A percentile compares a stretch with the other conserved stretches of the same genome.
Evolutionary conservation across 2,329 filamentous ascomycete genomes (phyloP).

Genomic region (Ceratocystis smalleyi): DNA sequence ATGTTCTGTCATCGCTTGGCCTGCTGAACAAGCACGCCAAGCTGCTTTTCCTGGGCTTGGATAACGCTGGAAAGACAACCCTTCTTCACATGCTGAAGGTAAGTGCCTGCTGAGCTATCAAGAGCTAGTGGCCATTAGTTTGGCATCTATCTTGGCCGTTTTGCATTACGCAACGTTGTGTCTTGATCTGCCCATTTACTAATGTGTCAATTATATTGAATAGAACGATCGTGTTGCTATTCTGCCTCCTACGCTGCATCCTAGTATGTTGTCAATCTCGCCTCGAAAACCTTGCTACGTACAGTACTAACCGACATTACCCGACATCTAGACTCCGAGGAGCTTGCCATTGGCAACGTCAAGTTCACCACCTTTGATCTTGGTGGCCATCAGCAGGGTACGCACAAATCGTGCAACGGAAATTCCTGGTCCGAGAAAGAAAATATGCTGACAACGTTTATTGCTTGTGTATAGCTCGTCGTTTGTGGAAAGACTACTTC

Average conservation of each 20-base stretch:
- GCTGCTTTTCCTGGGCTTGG: slow-evolving; percentile 80
- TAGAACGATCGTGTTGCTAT: slow-evolving; percentile 88
- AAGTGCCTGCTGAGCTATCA: slow-evolving; percentile 21
- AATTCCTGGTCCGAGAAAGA: not conserved
- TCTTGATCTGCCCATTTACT: not conserved
- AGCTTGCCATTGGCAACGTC: slow-evolving; percentile 82
- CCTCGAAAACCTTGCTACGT: not conserved
- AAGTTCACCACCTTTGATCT: slow-evolving; percentile 91
- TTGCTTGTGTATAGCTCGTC: slow-evolving; percentile 45
- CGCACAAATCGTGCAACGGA: slow-evolving; percentile 17
- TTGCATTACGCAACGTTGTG: not conserved
- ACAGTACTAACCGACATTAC: not conserved
- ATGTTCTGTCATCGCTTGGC: slow-evolving; percentile 72
- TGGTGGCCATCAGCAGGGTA: slow-evolving; percentile 84
- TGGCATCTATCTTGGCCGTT: not conserved
- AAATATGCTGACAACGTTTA: slow-evolving; percentile 11
- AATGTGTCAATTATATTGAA: not conserved
- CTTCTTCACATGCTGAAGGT: slow-evolving; percentile 93
- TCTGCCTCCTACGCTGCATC: slow-evolving; percentile 78
- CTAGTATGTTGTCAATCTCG: slow-evolving; percentile 45
- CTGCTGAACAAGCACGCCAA: slow-evolving; percentile 93
- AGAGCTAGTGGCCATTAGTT: not conserved
- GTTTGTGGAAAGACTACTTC: slow-evolving; percentile 95
- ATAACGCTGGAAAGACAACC: slow-evolving; percentile 90
- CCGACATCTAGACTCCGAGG: slow-evolving; percentile 56